Conservation (phyloP, 768 basidiomycete species). For the Tricholoma sp. region DNA sequence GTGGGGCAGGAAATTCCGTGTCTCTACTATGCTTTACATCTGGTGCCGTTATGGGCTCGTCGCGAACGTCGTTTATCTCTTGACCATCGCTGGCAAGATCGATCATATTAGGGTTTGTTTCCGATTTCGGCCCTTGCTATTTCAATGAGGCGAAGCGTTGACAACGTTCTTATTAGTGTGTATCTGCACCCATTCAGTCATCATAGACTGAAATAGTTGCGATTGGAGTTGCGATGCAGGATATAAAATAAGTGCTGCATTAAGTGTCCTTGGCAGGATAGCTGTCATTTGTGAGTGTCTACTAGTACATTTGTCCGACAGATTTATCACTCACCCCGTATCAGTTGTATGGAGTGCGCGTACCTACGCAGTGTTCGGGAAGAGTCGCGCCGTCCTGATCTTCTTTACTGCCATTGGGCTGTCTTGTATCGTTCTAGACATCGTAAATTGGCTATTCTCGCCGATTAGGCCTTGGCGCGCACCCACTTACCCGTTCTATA, state of each 20-base stretch:
- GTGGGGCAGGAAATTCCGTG: constrained; percentile 18
- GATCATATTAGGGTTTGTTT: too few species aligned
- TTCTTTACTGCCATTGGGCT: constrained; percentile 20
- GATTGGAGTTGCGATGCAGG: too few species aligned
- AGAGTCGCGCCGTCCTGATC: constrained; percentile 14
- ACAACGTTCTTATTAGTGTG: too few species aligned
- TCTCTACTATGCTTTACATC: constrained; percentile 22
- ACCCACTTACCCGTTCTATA: background rate
- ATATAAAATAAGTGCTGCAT: too few species aligned
- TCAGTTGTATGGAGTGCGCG: background rate
- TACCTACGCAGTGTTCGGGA: constrained; percentile 22
- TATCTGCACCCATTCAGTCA: too few species aligned
- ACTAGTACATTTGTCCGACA: too few species aligned
- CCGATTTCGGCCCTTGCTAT: too few species aligned
- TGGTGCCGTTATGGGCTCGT: constrained; percentile 23
- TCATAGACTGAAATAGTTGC: too few species aligned
- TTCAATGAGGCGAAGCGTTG: too few species aligned
- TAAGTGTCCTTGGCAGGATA: too few species aligned
- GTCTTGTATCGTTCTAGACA: constrained; percentile 19
- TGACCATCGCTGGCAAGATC: constrained; percentile 11
- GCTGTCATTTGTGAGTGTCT: too few species aligned
- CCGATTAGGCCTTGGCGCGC: background rate
- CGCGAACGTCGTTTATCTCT: constrained; percentile 21
- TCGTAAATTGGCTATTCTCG: constrained; percentile 11
- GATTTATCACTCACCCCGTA: too few species aligned